phyloP scores from a whole-genome alignment of 2,329 filamentous ascomycete species.

The Rhinocladiella mackenziei region DNA sequence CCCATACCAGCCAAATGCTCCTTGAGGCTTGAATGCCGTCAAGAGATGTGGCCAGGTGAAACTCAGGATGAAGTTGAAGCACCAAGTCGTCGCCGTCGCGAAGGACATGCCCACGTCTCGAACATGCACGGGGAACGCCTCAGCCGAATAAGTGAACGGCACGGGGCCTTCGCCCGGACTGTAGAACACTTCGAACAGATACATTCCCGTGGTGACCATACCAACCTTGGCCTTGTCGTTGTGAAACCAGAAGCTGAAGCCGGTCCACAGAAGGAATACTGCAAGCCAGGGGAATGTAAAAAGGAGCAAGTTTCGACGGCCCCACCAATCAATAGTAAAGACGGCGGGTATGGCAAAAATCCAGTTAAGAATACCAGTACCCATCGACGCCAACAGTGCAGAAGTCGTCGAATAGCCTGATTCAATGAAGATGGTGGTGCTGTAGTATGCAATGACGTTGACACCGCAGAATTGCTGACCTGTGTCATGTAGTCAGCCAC shows the following conservation, averaged over 20 bases:
- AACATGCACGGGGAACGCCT: slow-evolving; percentile 48
- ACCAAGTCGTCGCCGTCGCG: slow-evolving; percentile 61
- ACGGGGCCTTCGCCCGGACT: slow-evolving; percentile 58
- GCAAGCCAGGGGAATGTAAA: too few relatives aligned
- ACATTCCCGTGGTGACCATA: slow-evolving; percentile 42
- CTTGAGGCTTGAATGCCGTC: slow-evolving; percentile 46
- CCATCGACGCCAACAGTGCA: slow-evolving; percentile 59
- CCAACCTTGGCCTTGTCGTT: slow-evolving; percentile 36
- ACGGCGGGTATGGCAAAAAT: slow-evolving; percentile 61
- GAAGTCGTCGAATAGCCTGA: slow-evolving; percentile 50
- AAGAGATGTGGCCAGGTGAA: slow-evolving; percentile 54
- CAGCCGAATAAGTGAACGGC: slow-evolving; percentile 62
- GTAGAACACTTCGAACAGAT: slow-evolving; percentile 46
- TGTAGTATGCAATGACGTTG: slow-evolving; percentile 62
- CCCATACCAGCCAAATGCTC: slow-evolving; percentile 56
- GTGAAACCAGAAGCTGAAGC: slow-evolving; percentile 50
- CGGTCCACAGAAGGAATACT: slow-evolving; percentile 48
- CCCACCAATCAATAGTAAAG: slow-evolving; percentile 64
- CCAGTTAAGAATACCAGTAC: slow-evolving; percentile 63
- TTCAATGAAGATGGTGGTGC: slow-evolving; percentile 59
- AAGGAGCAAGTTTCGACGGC: slow-evolving; percentile 53
- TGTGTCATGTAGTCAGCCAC: too few relatives aligned
- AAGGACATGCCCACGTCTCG: slow-evolving; percentile 45
- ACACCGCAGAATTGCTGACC: too few relatives aligned
- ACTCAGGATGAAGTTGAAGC: slow-evolving; percentile 53